Base-by-base conservation (phyloP, 2,329 filamentous ascomycete genomes). In the Akanthomyces dipterigenus region DNA sequence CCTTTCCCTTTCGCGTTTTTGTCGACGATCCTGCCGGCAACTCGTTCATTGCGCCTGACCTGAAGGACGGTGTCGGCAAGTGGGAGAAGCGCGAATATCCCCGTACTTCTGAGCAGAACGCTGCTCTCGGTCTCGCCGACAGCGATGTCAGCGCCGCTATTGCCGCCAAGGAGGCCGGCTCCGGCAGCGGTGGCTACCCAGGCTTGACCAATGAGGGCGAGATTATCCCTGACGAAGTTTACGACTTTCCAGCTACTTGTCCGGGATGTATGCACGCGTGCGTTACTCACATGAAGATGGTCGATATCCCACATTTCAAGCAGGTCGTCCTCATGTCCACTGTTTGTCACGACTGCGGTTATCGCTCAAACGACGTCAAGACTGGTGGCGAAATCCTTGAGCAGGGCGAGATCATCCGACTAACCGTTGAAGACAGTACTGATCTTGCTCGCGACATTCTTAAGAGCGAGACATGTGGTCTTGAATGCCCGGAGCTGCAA, bases 251-350 rank as follows among this genome's bases (percentile, higher is more conserved):
- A 3, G 88, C 93, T 7, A 90, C 87, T 62, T 99, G 95, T 74
- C 95, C 95, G 0, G 93, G 91, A 64, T 99, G 95, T 80, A 87
- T 88, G 70, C 90, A 90, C 75, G 78, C 86, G 5, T 97, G 93
- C 76, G 86, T 87, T 4, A 96, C 96, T 11, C 93, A 96, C 75
- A 97, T 97, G 91, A 96, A 97, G 80, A 96, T 96, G 88, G 91
- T 98, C 62, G 91, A 96, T 70, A 97, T 99, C 64, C 95, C 95
- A 1, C 89, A 96, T 77, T 99, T 99, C 80, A 96, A 97, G 77
- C 91, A 98, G 71, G 95, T 99, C 3, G 88, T 97, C 45, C 82
- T 99, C 68, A 98, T 96, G 90, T 93, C 88, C 67, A 98, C 93
- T 2, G 88, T 91, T 31, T 99, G 95, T 76, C 88, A 93, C 31